A percentile compares a stretch with the other conserved stretches of the same genome.
Evolutionary conservation across 2,329 filamentous ascomycete species (phyloP).

Genomic region (Hypoxylon sp.): DNA sequence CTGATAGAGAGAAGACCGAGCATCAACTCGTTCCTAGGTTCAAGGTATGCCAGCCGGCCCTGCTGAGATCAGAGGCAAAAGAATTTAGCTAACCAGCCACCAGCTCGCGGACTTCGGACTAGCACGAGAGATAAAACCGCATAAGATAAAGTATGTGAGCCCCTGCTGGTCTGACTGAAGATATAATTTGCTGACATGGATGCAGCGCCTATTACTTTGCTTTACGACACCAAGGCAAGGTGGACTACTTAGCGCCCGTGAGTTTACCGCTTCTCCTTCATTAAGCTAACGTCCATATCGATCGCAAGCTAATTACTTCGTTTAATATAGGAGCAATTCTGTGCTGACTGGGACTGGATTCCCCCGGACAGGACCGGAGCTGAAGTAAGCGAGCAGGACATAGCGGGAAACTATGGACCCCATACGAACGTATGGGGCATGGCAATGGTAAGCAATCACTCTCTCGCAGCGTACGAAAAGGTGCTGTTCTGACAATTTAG

Average conservation of each 20-base stretch:
- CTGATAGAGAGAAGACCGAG: slow-evolving; percentile 19
- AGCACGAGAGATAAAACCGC: slow-evolving; percentile 23
- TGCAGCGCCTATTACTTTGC: slow-evolving; percentile 39
- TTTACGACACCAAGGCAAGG: slow-evolving; percentile 21
- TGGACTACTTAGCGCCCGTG: slow-evolving; percentile 36
- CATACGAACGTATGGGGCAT: slow-evolving; percentile 35
- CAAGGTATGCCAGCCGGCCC: slow-evolving; percentile 13
- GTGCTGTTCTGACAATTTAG: slow-evolving; percentile 24
- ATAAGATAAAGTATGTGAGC: slow-evolving; percentile 46
- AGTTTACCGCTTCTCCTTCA: neutral
- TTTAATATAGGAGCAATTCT: slow-evolving; percentile 42
- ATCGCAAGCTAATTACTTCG: too few species aligned
- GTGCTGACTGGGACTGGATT: slow-evolving; percentile 18
- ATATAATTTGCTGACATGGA: neutral
- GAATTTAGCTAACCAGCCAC: slow-evolving; percentile 7
- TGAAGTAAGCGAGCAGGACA: neutral
- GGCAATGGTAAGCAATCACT: slow-evolving; percentile 30
- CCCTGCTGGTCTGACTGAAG: neutral
- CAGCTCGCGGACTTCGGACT: slow-evolving; percentile 47
- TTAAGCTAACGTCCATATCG: too few species aligned
- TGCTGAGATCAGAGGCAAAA: too few species aligned
- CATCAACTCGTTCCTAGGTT: slow-evolving; percentile 20
- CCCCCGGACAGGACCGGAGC: neutral
- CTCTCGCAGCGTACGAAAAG: neutral
- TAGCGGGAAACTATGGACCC: slow-evolving; percentile 29